Conservation (phyloP, 1,284 basidiomycete species). For the Ceratobasidium sp. region DNA sequence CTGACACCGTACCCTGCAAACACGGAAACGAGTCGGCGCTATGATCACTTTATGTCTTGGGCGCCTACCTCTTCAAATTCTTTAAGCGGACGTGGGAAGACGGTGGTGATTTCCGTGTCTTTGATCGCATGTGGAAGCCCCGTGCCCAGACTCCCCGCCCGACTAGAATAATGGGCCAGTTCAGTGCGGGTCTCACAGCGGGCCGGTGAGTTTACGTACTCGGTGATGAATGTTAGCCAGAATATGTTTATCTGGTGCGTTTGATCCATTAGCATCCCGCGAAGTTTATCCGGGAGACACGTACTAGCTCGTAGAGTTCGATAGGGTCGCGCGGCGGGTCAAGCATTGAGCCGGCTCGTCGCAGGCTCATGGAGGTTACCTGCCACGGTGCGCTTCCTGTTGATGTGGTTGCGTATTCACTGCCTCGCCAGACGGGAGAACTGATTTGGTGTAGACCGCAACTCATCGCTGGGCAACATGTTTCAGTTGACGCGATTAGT, state of each 20-base stretch:
- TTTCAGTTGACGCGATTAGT: slow-evolving; percentile 2
- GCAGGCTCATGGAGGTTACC: slow-evolving; percentile 48
- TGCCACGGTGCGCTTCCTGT: slow-evolving; percentile 47
- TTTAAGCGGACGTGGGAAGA: slow-evolving; percentile 40
- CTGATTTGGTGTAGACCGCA: slow-evolving; percentile 42
- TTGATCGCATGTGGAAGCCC: slow-evolving; percentile 41
- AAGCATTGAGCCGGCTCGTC: slow-evolving; percentile 49
- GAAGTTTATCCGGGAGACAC: background rate
- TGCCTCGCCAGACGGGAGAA: slow-evolving; percentile 40
- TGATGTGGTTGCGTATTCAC: slow-evolving; percentile 42
- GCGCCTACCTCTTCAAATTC: slow-evolving; percentile 41
- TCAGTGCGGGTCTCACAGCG: background rate
- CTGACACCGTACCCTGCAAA: slow-evolving; percentile 25
- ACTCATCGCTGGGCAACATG: slow-evolving; percentile 34
- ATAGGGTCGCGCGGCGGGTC: slow-evolving; percentile 48
- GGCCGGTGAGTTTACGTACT: slow-evolving; percentile 8
- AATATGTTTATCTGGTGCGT: slow-evolving; percentile 38
- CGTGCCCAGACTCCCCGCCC: slow-evolving; percentile 39
- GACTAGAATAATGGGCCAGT: slow-evolving; percentile 22
- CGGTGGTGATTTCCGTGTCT: slow-evolving; percentile 37
- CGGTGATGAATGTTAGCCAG: slow-evolving; percentile 41
- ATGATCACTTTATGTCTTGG: background rate
- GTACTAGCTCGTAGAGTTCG: slow-evolving; percentile 47
- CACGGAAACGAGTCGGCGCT: background rate
- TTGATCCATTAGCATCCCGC: background rate